Conservation (phyloP, 257 asterid genomes). For the Rubia yunnanensis region DNA sequence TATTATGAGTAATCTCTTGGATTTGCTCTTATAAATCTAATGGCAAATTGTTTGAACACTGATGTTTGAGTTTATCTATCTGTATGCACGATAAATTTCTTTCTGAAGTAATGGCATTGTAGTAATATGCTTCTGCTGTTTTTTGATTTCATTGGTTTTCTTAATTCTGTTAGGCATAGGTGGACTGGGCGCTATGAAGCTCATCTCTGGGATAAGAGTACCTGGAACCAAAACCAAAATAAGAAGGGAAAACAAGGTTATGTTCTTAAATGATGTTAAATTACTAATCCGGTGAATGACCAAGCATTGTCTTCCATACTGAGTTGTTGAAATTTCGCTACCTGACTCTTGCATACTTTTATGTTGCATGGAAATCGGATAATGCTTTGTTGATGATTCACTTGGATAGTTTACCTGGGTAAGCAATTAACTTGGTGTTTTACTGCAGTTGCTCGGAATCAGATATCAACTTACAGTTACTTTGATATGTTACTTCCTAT, state of each 20-base stretch:
- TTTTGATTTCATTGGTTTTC: no score
- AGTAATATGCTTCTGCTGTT: slow-evolving; percentile 18
- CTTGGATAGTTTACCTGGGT: slow-evolving; percentile 86
- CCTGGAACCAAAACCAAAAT: slow-evolving; percentile 97
- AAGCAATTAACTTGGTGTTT: slow-evolving; percentile 30
- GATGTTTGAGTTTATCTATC: neutral
- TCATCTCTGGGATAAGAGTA: slow-evolving; percentile 98
- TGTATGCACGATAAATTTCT: neutral
- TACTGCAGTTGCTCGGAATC: slow-evolving; percentile 5
- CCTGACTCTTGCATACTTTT: slow-evolving; percentile 1
- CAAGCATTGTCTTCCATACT: neutral
- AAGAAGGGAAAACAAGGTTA: slow-evolving; percentile 98
- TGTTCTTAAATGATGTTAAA: neutral
- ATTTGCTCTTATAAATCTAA: neutral
- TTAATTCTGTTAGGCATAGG: slow-evolving; percentile 60
- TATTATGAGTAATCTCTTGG: neutral
- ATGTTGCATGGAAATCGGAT: slow-evolving; percentile 26
- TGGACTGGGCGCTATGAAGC: slow-evolving; percentile 99
- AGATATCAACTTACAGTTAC: slow-evolving; percentile 11
- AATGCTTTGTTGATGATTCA: slow-evolving; percentile 22
- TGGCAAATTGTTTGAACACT: neutral
- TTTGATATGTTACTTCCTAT: slow-evolving; percentile 15
- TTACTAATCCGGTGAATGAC: neutral
- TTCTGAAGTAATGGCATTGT: neutral
- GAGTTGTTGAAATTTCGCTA: neutral